phyloP scores from a whole-genome alignment of 352 stramenopile species.

The Phytopythium cucurbitacearum region DNA sequence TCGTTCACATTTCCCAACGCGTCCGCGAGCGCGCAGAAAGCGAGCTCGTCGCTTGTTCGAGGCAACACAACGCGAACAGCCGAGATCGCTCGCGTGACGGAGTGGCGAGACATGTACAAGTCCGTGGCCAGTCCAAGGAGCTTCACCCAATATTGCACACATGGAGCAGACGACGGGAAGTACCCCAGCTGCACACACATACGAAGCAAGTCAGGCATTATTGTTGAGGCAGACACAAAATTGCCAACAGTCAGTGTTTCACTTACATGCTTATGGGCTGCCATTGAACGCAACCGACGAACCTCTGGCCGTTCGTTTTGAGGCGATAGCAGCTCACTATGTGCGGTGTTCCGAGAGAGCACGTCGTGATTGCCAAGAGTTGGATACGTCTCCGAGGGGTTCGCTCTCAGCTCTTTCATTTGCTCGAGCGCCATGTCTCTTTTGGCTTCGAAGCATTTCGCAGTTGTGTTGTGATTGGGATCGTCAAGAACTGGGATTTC shows the following conservation, averaged over 20 bases:
- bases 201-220: slow-evolving; percentile 1
- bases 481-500: too few relatives aligned
- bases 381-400: slow-evolving; percentile 4
- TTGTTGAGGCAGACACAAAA: neutral
- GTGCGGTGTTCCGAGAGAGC: slow-evolving; percentile 8
- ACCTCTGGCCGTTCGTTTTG: slow-evolving; percentile 42
- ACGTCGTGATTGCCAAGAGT: neutral
- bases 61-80: slow-evolving; percentile 35
- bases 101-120: slow-evolving; percentile 45
- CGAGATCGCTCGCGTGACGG: slow-evolving; percentile 17
- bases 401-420: slow-evolving; percentile 22
- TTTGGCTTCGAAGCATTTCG: slow-evolving; percentile 4
- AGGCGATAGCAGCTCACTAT: slow-evolving; percentile 43
- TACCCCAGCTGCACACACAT: slow-evolving; percentile 39
- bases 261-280: slow-evolving; percentile 39
- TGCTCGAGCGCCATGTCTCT: slow-evolving; percentile 17
- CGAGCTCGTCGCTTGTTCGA: slow-evolving; percentile 39
- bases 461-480: too few relatives aligned
- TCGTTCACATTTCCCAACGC: slow-evolving; percentile 34
- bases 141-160: slow-evolving; percentile 57
- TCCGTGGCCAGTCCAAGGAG: slow-evolving; percentile 33
- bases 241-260: neutral
- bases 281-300: slow-evolving; percentile 60
- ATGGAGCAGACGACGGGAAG: slow-evolving; percentile 38
- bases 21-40: slow-evolving; percentile 60